phyloP scores from a whole-genome alignment of 2,329 filamentous ascomycete genomes.

The Emmonsiellopsis sp. region DNA sequence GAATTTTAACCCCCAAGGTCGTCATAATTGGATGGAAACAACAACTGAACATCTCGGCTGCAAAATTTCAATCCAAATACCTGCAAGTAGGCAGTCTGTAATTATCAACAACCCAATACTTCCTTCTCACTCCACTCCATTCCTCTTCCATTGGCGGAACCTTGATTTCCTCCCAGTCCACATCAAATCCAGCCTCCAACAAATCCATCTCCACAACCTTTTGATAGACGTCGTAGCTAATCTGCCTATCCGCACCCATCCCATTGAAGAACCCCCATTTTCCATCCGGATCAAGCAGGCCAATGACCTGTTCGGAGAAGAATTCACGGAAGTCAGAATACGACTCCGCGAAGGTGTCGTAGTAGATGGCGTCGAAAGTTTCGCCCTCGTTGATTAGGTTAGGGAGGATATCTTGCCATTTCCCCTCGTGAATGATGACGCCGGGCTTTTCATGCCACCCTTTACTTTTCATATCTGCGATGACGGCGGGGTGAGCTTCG shows the following conservation, averaged over 20 bases:
- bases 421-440: slow-evolving; percentile 56
- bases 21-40: too few relatives aligned
- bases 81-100: slow-evolving; percentile 38
- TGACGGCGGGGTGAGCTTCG: slow-evolving; percentile 72
- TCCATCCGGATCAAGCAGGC: slow-evolving; percentile 52
- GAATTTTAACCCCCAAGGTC: too few relatives aligned
- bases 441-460: slow-evolving; percentile 58
- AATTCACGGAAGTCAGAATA: slow-evolving; percentile 78
- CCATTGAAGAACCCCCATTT: slow-evolving; percentile 61
- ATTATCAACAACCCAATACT: slow-evolving; percentile 76
- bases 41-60: neutral
- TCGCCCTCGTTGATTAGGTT: slow-evolving; percentile 58
- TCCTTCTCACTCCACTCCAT: slow-evolving; percentile 80
- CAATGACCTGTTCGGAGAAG: slow-evolving; percentile 79
- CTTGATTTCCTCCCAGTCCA: slow-evolving; percentile 71
- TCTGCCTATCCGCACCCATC: slow-evolving; percentile 79
- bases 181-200: slow-evolving; percentile 78
- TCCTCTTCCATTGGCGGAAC: slow-evolving; percentile 68
- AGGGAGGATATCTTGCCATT: slow-evolving; percentile 74
- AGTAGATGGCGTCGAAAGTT: slow-evolving; percentile 83
- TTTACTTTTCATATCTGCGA: slow-evolving; percentile 56
- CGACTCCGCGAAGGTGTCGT: slow-evolving; percentile 94
- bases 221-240: slow-evolving; percentile 94
- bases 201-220: slow-evolving; percentile 88
- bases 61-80: slow-evolving; percentile 20